Base-by-base conservation (phyloP, 495 filamentous ascomycete species). In the Penicillium crystallinum region DNA sequence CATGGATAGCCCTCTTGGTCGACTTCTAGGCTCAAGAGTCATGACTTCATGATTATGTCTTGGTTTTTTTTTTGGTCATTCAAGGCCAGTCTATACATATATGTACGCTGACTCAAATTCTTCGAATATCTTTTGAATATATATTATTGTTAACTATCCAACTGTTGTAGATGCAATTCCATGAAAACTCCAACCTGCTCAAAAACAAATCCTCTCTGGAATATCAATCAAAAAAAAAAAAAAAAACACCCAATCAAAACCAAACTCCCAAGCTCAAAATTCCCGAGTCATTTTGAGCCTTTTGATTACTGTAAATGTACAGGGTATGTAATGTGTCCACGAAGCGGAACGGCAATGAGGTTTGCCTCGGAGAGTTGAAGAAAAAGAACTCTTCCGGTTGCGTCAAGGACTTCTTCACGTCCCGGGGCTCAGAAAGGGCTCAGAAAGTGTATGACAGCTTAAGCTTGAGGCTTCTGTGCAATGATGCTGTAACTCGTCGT, bases 401-500 rank as follows among this genome's bases (percentile, higher is more conserved):
- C 34, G 8, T 36, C 22, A 25, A n/a, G 6, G 25, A 42, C 22
- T n/a, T 22, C 31, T 22, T 47, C 44, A 15, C 12, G 12, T 27
- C 33, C 18, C 36, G 17, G 19, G 27, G 42, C 25, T 11, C 22
- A 8, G n/a, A n/a, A n/a, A n/a, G n/a, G n/a, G n/a, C n/a, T 36
- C n/a, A 21, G 21, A 31, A 31, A 19, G 5, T 39, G 31, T 35
- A 31, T 21, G 23, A 34, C 11, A 43, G 31, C 39, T 48, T 49
- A 63, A 46, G 53, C 53, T n/a, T 38, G 39, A 3, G 80, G 81
- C 65, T 84, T 84, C 66, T 78, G 75, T 8, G 80, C 81, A 46
- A 84, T 74, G 55, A 83, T 75, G 54, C 80, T 79, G 47, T 84
- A 83, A 46, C 78, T 83, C 22, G 81, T 84, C 6, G 80, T 78